phyloP scores from a whole-genome alignment of 2,329 filamentous ascomycete species.

The Keithomyces neogunnii region DNA sequence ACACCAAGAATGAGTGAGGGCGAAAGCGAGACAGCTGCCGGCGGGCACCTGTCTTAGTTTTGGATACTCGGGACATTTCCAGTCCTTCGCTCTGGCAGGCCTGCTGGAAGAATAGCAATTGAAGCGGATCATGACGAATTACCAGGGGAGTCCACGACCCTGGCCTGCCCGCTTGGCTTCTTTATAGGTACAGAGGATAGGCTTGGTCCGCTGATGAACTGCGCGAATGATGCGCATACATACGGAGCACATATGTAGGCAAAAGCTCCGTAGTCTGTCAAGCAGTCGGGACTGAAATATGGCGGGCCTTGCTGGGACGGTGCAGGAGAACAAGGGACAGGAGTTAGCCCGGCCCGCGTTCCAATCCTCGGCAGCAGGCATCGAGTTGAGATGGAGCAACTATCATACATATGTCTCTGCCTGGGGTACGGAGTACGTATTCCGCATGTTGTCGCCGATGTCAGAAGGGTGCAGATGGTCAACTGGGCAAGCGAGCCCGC shows the following conservation, averaged over 20 bases:
- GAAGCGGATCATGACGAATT: no score
- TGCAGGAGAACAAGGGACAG: no score
- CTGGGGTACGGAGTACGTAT: background rate
- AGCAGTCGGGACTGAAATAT: background rate
- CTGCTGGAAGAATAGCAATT: no score
- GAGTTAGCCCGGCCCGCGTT: no score
- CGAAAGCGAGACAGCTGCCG: no score
- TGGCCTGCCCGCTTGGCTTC: no score
- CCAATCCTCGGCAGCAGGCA: background rate
- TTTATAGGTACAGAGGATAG: background rate
- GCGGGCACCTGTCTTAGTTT: no score
- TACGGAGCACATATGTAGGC: conserved; percentile 6
- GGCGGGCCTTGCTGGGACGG: background rate
- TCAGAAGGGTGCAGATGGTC: background rate
- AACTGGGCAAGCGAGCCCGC: background rate
- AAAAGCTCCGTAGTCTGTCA: background rate
- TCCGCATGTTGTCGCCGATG: background rate
- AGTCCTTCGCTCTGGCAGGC: no score
- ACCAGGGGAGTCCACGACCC: no score
- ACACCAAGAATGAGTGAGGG: no score
- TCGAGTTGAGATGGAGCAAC: background rate
- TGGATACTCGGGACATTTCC: no score
- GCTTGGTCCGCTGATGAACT: conserved; percentile 8
- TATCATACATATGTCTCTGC: background rate
- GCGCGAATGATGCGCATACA: conserved; percentile 30